phyloP scores from a whole-genome alignment of 2,329 filamentous ascomycete genomes.

The Aspergillus flavus region DNA sequence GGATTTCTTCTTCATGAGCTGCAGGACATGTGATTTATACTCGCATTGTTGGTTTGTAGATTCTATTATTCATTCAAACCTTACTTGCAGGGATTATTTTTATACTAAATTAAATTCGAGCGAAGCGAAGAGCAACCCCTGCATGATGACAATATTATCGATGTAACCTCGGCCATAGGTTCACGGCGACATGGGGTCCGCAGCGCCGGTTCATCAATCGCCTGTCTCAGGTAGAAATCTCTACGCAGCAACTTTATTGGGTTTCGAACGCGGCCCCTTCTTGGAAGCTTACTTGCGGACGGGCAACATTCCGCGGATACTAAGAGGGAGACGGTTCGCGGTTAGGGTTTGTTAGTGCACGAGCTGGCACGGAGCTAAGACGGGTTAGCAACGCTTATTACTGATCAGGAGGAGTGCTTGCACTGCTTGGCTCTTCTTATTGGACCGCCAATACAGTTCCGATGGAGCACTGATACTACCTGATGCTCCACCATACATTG shows the following conservation, averaged over 20 bases:
- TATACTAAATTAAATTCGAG: background rate
- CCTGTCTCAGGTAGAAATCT: background rate
- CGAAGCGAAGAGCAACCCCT: background rate
- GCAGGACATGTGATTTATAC: slow-evolving; percentile 1
- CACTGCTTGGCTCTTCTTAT: background rate
- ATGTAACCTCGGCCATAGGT: background rate
- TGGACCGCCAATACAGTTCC: background rate
- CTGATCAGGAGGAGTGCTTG: background rate
- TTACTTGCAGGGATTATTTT: background rate
- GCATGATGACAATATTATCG: background rate
- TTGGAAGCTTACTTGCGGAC: background rate
- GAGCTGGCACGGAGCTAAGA: background rate
- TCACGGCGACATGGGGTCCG: background rate
- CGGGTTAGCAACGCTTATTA: background rate
- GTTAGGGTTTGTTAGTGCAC: background rate
- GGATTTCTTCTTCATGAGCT: background rate
- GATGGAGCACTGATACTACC: background rate
- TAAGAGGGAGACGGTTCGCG: background rate
- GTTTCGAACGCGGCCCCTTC: background rate
- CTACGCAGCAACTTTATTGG: background rate
- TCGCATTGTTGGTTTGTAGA: background rate
- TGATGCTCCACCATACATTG: background rate
- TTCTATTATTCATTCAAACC: background rate
- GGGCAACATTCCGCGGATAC: background rate
- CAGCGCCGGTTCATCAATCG: background rate